A percentile compares a stretch with the other conserved stretches of the same genome.
Evolutionary conservation across 768 basidiomycete species (phyloP).

Genomic region (Lyophyllum atratum): DNA sequence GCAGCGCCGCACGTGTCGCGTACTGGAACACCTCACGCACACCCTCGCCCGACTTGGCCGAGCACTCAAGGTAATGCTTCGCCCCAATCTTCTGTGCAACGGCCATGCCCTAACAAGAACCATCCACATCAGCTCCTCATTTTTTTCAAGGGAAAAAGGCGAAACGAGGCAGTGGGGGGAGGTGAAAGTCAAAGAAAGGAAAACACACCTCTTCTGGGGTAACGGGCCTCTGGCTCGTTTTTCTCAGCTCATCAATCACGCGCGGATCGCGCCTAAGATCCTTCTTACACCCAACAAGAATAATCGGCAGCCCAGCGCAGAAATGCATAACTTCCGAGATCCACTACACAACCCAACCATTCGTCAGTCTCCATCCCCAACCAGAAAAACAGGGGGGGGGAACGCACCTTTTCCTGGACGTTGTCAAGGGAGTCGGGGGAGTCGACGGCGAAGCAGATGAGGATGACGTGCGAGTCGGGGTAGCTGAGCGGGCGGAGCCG

Average conservation of each 20-base stretch:
- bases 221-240: constrained; percentile 93
- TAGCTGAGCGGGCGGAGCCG: constrained; percentile 97
- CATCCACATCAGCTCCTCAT: background rate
- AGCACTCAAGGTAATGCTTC: constrained; percentile 96
- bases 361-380: background rate
- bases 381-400: background rate
- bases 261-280: constrained; percentile 92
- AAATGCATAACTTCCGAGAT: constrained; percentile 99
- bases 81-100: constrained; percentile 97
- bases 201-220: constrained; percentile 82
- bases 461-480: constrained; percentile 99
- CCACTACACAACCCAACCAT: constrained; percentile 62
- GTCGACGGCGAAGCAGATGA: constrained; percentile 99
- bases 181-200: background rate
- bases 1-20: constrained; percentile 90
- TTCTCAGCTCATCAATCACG: constrained; percentile 91
- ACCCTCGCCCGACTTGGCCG: constrained; percentile 93
- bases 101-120: constrained; percentile 75
- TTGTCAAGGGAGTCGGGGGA: constrained; percentile 98
- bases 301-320: constrained; percentile 91
- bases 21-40: constrained; percentile 99
- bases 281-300: constrained; percentile 99
- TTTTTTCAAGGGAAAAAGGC: background rate
- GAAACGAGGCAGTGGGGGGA: too few relatives aligned
- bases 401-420: constrained; percentile 96